A percentile compares a stretch with the other conserved stretches of the same genome.
phyloP scores from a whole-genome alignment of 345 rosid genomes.

The Gossypium bickii region DNA sequence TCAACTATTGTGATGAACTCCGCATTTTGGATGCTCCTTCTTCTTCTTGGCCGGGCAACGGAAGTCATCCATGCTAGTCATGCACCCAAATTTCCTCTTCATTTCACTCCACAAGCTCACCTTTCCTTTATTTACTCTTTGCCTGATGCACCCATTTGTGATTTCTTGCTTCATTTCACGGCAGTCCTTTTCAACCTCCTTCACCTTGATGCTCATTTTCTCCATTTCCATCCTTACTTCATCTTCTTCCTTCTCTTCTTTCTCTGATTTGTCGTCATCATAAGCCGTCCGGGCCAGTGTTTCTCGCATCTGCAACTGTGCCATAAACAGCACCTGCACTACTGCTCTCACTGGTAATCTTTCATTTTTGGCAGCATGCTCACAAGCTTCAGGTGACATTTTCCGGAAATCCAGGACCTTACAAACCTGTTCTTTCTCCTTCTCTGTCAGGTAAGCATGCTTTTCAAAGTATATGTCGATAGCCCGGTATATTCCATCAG shows the following conservation, averaged over 20 bases:
- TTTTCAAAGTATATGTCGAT: conserved; percentile 64
- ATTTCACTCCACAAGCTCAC: conserved; percentile 60
- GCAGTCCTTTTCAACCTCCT: conserved; percentile 52
- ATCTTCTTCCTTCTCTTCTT: conserved; percentile 25
- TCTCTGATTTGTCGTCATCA: conserved; percentile 18
- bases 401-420: conserved; percentile 12
- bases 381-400: conserved; percentile 60
- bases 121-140: conserved; percentile 35
- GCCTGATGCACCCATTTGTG: conserved; percentile 26
- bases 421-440: conserved; percentile 69
- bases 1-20: not conserved
- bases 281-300: conserved; percentile 30
- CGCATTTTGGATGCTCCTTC: conserved; percentile 43
- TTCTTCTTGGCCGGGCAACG: conserved; percentile 54
- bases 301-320: conserved; percentile 61
- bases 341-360: conserved; percentile 28
- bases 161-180: conserved; percentile 46
- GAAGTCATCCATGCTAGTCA: conserved; percentile 1
- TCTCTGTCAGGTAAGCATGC: conserved; percentile 50
- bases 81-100: conserved; percentile 81
- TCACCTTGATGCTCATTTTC: conserved; percentile 60
- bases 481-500: conserved; percentile 70
- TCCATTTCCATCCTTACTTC: conserved; percentile 40
- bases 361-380: conserved; percentile 56
- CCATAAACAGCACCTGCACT: no score